A percentile compares a stretch with the other conserved stretches of the same genome.
Conservation (phyloP, 2,329 filamentous ascomycete genomes). For the Ophiostoma pallidulum region DNA sequence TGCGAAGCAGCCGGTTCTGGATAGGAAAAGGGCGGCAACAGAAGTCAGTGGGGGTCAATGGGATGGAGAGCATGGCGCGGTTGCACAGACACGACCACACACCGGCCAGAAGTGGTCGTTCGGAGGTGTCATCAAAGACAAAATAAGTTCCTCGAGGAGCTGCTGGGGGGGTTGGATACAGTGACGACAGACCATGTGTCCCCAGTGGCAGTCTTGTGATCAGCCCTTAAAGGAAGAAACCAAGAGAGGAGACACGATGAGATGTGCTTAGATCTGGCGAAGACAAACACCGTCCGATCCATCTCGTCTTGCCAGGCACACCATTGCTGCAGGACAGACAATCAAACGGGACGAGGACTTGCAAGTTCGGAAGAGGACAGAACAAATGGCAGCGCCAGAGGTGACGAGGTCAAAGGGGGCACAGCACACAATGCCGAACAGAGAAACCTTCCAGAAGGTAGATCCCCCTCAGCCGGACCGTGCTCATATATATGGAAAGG, state of each 20-base stretch:
- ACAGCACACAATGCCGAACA: constrained; percentile 6
- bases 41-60: no score
- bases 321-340: constrained; percentile 22
- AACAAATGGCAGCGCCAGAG: not conserved
- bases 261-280: not conserved
- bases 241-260: not conserved
- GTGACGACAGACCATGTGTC: no score
- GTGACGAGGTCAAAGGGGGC: not conserved
- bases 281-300: constrained; percentile 1
- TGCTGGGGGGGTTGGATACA: no score
- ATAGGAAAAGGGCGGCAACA: no score
- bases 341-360: constrained; percentile 21
- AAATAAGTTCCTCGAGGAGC: no score
- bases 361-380: not conserved
- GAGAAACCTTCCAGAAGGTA: constrained; percentile 11
- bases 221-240: not conserved
- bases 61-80: no score
- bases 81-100: no score
- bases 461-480: not conserved
- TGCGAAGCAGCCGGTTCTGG: no score
- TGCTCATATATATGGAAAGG: not conserved
- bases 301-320: constrained; percentile 5
- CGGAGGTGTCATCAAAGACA: no score
- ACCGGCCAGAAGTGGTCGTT: no score
- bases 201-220: no score